Evolutionary conservation across 805 yeast species (phyloP), one percentile per base, ranked within the genome.

Genomic region (Vanderwaltozyma verrucispora): DNA sequence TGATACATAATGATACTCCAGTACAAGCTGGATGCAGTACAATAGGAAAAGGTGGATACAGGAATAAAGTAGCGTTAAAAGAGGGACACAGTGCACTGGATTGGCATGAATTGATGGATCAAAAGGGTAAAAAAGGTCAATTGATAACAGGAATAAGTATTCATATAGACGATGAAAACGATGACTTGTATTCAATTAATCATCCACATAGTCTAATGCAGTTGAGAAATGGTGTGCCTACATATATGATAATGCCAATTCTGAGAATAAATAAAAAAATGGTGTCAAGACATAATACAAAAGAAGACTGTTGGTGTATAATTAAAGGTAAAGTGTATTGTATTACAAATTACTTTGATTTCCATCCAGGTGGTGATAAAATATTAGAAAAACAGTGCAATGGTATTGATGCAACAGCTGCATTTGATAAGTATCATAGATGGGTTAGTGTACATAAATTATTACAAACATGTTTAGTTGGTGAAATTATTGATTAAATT

Each of bases 331-430:
- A 75, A 49, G 94, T 89, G 2, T 89, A 83, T 63, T 85, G 88
- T 51, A 66, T 89, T n/a, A 77, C 96, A 1, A 77, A 81, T 11
- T 89, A 92, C 57, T 53, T 92, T 26, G 65, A 73, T 38, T 92
- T 77, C 57, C 98, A 89, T 48, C 98, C 98, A 0, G 98, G 98
- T 26, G 98, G 98, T 2, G 76, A 68, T 4, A 75, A 74, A 6
- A 84, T 86, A 51, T 62, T 89, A 30, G 65, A 84, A 74, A 71
- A 75, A 35, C 3, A 41, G 20, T 74, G 81, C 50, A 92, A 94
- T 1, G 96, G 96, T 0, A 67, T 68, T 35, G 96, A 89, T 54
- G 92, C 89, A 1, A 85, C 95, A 1, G 47, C 61, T 2, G 52
- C 83, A 42, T 89, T 89, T 51, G 75, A 78, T 57, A 76, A 77